A percentile compares a stretch with the other conserved stretches of the same genome.
phyloP scores from a whole-genome alignment of 2,329 filamentous ascomycete species.

The Drechslerella coelobrocha region DNA sequence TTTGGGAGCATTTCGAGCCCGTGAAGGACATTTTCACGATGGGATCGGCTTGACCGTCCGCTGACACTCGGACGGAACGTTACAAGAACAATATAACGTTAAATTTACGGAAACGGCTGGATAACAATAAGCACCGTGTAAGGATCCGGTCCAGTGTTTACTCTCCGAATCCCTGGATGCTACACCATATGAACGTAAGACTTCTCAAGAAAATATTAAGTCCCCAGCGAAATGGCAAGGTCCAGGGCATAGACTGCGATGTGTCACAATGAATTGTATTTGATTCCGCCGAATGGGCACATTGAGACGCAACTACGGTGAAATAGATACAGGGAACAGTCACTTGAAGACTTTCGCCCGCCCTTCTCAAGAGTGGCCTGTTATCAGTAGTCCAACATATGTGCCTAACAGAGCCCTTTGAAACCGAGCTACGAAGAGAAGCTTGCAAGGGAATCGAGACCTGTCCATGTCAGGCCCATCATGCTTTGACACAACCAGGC shows the following conservation, averaged over 20 bases:
- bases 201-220: not conserved
- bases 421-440: conserved; percentile 33
- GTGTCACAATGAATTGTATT: too few species aligned
- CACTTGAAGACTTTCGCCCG: too few species aligned
- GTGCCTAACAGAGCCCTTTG: too few species aligned
- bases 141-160: not conserved
- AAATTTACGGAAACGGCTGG: not conserved
- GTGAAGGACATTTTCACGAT: not conserved
- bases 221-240: not conserved
- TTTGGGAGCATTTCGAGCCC: not conserved
- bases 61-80: conserved; percentile 41
- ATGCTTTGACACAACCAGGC: conserved; percentile 12
- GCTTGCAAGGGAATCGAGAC: conserved; percentile 18
- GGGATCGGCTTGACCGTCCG: conserved; percentile 6
- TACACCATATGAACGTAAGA: not conserved
- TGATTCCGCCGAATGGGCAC: too few species aligned
- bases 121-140: not conserved
- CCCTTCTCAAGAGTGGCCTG: too few species aligned
- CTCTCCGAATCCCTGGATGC: not conserved
- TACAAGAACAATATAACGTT: conserved; percentile 3
- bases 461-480: conserved; percentile 8
- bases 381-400: too few species aligned
- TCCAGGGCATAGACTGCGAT: too few species aligned
- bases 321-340: too few species aligned
- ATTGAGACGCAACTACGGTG: too few species aligned